A percentile compares a stretch with the other conserved stretches of the same genome.
These are phyloP conservation scores for Drechslera avenae DNA, from an alignment of 2,329 filamentous ascomycete genomes.

Conservation along the genomic window DNA sequence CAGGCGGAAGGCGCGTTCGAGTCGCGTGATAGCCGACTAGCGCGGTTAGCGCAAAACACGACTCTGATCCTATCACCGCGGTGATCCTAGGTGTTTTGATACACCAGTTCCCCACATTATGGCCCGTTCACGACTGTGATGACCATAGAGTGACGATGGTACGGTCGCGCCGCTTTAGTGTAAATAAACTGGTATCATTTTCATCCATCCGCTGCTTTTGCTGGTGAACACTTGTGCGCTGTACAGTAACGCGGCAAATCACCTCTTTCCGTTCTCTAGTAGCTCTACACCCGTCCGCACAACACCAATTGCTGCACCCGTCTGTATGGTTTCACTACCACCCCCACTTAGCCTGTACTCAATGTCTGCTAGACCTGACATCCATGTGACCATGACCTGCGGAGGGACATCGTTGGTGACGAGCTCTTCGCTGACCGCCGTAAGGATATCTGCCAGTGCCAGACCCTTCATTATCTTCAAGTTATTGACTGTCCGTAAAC, in stretches of 20 bases:
- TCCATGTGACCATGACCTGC: conserved; percentile 87
- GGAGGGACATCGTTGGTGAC: conserved; percentile 80
- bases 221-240: neutral
- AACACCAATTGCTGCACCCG: conserved; percentile 88
- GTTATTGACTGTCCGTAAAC: conserved; percentile 83
- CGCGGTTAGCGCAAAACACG: conserved; percentile 15
- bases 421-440: conserved; percentile 81
- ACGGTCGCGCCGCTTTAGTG: conserved; percentile 1
- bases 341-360: conserved; percentile 90
- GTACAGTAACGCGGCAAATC: neutral
- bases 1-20: conserved; percentile 10
- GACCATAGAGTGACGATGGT: neutral
- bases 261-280: conserved; percentile 39
- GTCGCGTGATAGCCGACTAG: conserved; percentile 17
- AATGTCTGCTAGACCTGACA: conserved; percentile 88
- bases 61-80: conserved; percentile 11
- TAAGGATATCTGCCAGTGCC: conserved; percentile 91
- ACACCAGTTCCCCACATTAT: conserved; percentile 4
- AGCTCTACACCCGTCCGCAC: conserved; percentile 86
- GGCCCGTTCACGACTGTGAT: neutral
- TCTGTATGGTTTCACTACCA: conserved; percentile 86
- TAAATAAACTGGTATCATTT: conserved; percentile 15
- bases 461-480: conserved; percentile 85
- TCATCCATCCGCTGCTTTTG: neutral
- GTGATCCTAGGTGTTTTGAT: conserved; percentile 7